Conservation (phyloP, 1,284 basidiomycete species). For the Sporisorium exsertum region DNA sequence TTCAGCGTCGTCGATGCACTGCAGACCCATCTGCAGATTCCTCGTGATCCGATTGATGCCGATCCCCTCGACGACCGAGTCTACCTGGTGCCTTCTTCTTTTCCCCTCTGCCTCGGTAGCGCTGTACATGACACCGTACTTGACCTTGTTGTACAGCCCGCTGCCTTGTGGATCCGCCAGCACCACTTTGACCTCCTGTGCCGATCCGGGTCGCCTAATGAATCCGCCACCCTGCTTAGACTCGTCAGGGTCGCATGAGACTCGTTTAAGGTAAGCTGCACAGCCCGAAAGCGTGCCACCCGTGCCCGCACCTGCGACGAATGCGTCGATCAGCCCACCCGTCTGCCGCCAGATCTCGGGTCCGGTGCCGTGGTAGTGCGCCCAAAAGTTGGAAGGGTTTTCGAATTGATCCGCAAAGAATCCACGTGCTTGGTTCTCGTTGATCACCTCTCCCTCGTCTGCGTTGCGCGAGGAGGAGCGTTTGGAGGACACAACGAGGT, state of each 20-base stretch:
- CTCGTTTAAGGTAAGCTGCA: slow-evolving; percentile 78
- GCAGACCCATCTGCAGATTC: slow-evolving; percentile 62
- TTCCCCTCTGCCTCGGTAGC: slow-evolving; percentile 91
- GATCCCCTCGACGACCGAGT: slow-evolving; percentile 74
- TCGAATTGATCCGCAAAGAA: slow-evolving; percentile 84
- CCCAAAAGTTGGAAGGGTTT: slow-evolving; percentile 89
- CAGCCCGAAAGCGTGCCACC: slow-evolving; percentile 93
- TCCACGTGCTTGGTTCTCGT: slow-evolving; percentile 59
- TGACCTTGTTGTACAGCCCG: slow-evolving; percentile 88
- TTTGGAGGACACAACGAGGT: slow-evolving; percentile 54
- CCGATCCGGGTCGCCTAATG: slow-evolving; percentile 21
- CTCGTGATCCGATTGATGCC: slow-evolving; percentile 72
- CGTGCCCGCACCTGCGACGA: slow-evolving; percentile 95
- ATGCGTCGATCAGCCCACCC: slow-evolving; percentile 83
- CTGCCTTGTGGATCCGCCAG: slow-evolving; percentile 94
- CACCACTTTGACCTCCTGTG: slow-evolving; percentile 69
- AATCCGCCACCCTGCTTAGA: slow-evolving; percentile 26
- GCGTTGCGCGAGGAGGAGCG: slow-evolving; percentile 11
- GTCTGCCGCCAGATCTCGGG: slow-evolving; percentile 97
- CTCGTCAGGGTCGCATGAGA: slow-evolving; percentile 60
- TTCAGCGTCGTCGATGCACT: slow-evolving; percentile 62
- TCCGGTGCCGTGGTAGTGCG: slow-evolving; percentile 89
- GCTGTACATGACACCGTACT: slow-evolving; percentile 89
- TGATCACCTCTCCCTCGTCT: slow-evolving; percentile 28
- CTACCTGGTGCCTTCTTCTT: slow-evolving; percentile 84